Conservation (phyloP, 305 asterid genomes). For the Petunia hybrid region DNA sequence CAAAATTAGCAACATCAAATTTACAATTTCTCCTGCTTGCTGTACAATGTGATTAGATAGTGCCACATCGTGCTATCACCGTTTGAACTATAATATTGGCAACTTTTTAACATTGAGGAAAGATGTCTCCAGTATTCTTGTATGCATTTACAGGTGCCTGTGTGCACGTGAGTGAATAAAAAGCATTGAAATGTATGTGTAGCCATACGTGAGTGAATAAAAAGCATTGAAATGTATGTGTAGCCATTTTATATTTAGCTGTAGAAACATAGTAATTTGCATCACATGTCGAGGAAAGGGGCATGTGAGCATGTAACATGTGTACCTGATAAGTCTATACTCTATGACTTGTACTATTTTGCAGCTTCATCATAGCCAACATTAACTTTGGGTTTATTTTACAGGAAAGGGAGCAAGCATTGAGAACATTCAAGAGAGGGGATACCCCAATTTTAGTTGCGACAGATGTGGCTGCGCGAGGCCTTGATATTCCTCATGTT, state of each 20-base stretch:
- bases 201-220: not conserved
- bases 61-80: constrained; percentile 13
- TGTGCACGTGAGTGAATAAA: not conserved
- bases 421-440: constrained; percentile 69
- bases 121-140: not conserved
- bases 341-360: not conserved
- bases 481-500: constrained; percentile 73
- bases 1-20: not conserved
- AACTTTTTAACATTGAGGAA: not conserved
- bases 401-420: constrained; percentile 68
- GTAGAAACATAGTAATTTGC: not conserved
- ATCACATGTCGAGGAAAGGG: not conserved
- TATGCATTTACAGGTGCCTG: not conserved
- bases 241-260: not conserved
- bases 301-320: not conserved
- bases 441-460: constrained; percentile 69
- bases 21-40: not conserved
- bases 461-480: constrained; percentile 74
- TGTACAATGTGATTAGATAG: not conserved
- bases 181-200: not conserved
- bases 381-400: constrained; percentile 25
- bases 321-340: not conserved
- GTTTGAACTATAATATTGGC: not conserved
- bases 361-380: constrained; percentile 20
- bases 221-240: not conserved